A percentile compares a stretch with the other conserved stretches of the same genome.
Evolutionary conservation across 2,329 filamentous ascomycete species (phyloP).

Genomic region (Microdochium paspali): DNA sequence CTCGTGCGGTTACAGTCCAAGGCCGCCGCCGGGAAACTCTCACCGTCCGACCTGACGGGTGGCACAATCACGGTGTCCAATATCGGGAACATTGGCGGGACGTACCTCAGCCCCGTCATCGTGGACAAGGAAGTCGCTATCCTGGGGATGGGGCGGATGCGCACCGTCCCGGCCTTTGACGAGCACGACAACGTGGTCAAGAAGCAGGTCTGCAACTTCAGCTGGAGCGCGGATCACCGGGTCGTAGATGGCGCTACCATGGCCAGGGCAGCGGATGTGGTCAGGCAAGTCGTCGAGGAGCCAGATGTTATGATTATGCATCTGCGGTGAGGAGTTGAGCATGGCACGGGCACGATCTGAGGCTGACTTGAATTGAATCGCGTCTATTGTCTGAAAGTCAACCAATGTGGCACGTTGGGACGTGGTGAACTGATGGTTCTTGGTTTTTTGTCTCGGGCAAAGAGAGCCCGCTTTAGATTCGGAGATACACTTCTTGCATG

Average conservation of each 20-base stretch:
- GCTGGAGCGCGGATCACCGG: conserved; percentile 92
- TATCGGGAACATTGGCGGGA: conserved; percentile 90
- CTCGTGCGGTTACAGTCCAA: conserved; percentile 63
- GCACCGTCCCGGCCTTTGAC: conserved; percentile 71
- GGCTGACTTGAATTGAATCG: too few species aligned
- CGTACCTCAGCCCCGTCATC: conserved; percentile 84
- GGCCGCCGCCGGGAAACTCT: conserved; percentile 66
- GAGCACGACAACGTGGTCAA: conserved; percentile 51
- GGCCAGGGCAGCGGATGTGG: conserved; percentile 78
- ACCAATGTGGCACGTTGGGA: too few species aligned
- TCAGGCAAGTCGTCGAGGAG: conserved; percentile 70
- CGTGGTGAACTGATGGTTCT: too few species aligned
- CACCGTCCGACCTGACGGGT: conserved; percentile 65
- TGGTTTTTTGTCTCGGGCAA: too few species aligned
- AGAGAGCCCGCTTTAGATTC: too few species aligned
- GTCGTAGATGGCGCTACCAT: conserved; percentile 93
- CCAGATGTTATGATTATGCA: conserved; percentile 82
- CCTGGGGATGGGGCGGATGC: conserved; percentile 75
- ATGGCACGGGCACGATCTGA: too few species aligned
- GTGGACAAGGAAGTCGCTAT: conserved; percentile 89
- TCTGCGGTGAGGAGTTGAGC: conserved; percentile 48
- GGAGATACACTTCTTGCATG: too few species aligned
- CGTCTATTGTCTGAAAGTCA: too few species aligned
- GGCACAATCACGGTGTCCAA: conserved; percentile 96
- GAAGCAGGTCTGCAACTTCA: conserved; percentile 80